Evolutionary conservation across 176 grass and related monocot species (phyloP).

Genomic region (Tuctoria greenei): DNA sequence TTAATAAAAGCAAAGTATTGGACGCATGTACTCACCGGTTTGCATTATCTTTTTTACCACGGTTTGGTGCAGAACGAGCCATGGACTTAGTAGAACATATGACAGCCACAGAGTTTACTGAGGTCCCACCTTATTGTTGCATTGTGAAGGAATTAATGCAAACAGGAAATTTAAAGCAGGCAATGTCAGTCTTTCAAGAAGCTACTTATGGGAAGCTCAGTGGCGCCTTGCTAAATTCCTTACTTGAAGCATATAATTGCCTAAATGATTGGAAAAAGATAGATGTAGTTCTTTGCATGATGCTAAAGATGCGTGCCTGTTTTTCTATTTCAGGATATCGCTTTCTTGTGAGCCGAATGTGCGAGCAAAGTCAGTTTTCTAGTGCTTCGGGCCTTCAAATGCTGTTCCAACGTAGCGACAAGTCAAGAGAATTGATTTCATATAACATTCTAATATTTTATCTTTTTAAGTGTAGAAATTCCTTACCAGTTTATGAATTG

Average conservation of each 20-base stretch:
- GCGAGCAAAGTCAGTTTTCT: conserved; percentile 46
- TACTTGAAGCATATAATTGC: conserved; percentile 52
- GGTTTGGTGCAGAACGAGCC: conserved; percentile 50
- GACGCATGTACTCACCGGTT: conserved; percentile 27
- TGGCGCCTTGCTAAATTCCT: conserved; percentile 59
- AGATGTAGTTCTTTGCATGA: conserved; percentile 57
- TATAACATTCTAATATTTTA: conserved; percentile 81
- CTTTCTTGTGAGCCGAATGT: conserved; percentile 63
- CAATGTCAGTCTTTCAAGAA: conserved; percentile 44
- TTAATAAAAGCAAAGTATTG: conserved; percentile 41
- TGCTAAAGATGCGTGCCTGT: conserved; percentile 53
- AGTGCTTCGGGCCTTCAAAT: conserved; percentile 55
- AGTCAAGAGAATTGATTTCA: conserved; percentile 51
- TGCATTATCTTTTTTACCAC: conserved; percentile 46
- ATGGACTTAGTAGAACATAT: conserved; percentile 51
- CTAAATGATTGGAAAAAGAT: conserved; percentile 61
- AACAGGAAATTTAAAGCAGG: conserved; percentile 53
- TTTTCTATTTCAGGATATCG: conserved; percentile 78
- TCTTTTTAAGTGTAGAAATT: conserved; percentile 62
- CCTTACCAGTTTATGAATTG: conserved; percentile 50
- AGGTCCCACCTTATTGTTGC: conserved; percentile 29
- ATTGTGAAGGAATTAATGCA: conserved; percentile 56
- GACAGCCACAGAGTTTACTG: conserved; percentile 21
- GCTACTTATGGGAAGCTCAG: conserved; percentile 33
- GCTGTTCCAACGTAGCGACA: conserved; percentile 42